Evolutionary conservation across 129 eudicot species (phyloP).

Genomic region (Helianthus tuberosus): DNA sequence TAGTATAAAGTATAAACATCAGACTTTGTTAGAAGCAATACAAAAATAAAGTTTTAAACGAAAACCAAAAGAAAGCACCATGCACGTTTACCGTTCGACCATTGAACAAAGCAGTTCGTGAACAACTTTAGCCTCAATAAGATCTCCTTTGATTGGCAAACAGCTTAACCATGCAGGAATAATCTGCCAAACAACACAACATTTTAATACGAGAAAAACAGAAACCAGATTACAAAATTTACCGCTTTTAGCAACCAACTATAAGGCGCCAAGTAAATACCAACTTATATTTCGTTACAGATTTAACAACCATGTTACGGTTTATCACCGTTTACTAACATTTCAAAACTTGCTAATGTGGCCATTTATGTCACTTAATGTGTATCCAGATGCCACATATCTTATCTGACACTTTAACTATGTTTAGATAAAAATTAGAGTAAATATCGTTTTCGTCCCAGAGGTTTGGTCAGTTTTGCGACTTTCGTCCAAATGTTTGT

Average conservation of each 20-base stretch:
- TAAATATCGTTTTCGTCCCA: too few relatives aligned
- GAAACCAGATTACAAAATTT: neutral
- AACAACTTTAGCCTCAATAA: conserved; percentile 95
- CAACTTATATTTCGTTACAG: neutral
- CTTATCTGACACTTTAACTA: too few relatives aligned
- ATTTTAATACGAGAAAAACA: neutral
- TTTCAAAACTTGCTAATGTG: too few relatives aligned
- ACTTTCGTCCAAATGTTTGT: too few relatives aligned
- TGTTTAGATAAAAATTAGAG: too few relatives aligned
- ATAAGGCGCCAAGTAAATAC: too few relatives aligned
- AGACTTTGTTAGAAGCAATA: neutral
- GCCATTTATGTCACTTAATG: too few relatives aligned
- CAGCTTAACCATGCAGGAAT: conserved; percentile 97
- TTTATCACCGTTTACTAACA: neutral
- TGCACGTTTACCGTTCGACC: conserved; percentile 76
- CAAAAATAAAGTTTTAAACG: neutral
- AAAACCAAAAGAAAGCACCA: neutral
- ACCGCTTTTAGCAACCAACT: neutral
- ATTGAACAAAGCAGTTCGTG: conserved; percentile 98
- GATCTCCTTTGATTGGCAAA: conserved; percentile 93
- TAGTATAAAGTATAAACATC: conserved; percentile 8
- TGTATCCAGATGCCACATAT: too few relatives aligned
- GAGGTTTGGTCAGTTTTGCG: too few relatives aligned
- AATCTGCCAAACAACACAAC: conserved; percentile 47
- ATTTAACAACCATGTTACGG: neutral